phyloP scores from a whole-genome alignment of 257 asterid species.

The Cinchona pubescens region DNA sequence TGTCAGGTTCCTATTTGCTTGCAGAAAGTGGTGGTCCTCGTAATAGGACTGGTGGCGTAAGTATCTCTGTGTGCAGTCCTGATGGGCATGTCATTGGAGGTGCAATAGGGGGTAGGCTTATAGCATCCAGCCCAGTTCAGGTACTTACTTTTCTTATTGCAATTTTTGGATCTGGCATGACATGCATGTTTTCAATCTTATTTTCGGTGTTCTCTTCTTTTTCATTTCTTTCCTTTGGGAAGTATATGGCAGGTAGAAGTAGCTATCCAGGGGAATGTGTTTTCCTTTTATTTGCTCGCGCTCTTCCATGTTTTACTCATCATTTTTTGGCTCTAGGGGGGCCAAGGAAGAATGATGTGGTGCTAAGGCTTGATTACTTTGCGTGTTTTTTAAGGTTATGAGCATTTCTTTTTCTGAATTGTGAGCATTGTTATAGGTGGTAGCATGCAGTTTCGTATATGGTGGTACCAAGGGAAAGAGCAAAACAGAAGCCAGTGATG shows the following conservation, averaged over 20 bases:
- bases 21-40: slow-evolving; percentile 60
- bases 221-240: not conserved
- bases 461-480: slow-evolving; percentile 57
- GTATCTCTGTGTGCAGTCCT: slow-evolving; percentile 64
- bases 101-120: slow-evolving; percentile 62
- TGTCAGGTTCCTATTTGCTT: slow-evolving; percentile 66
- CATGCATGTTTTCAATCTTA: not conserved
- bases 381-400: not conserved
- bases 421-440: slow-evolving; percentile 44
- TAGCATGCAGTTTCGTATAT: slow-evolving; percentile 78
- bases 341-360: too few species aligned
- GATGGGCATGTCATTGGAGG: slow-evolving; percentile 70
- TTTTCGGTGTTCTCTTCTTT: not conserved
- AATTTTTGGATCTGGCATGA: too few species aligned
- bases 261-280: not conserved
- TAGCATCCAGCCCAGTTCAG: slow-evolving; percentile 59
- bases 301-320: not conserved
- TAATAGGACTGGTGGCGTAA: slow-evolving; percentile 60
- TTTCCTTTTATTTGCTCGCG: not conserved
- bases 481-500: slow-evolving; percentile 37
- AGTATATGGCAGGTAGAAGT: not conserved
- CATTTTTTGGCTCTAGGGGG: not conserved
- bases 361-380: not conserved
- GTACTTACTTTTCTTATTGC: slow-evolving; percentile 18
- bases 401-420: not conserved